Base-by-base conservation (phyloP, 2,329 filamentous ascomycete genomes). In the Canariomyces notabilis region DNA sequence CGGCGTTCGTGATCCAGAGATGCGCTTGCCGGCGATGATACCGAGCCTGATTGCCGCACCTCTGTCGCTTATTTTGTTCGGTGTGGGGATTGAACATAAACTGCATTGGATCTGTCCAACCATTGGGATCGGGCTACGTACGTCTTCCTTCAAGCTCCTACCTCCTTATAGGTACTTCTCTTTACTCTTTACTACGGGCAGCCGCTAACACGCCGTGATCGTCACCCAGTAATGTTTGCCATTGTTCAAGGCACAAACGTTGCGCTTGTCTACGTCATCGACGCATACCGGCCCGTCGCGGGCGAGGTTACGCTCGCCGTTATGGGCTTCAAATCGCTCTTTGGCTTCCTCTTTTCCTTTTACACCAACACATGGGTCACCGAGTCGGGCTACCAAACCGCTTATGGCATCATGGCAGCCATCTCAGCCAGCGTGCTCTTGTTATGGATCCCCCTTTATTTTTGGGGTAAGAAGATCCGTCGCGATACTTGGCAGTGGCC, bases 321-420 rank as follows among this genome's bases (percentile, higher is more conserved):
- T 20, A 64, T 77, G 50, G 74, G 68, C 0, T 80, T 80, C 57
- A 79, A 80, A 61, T 73, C 74, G 14, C 59, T 72, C 6, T 79
- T 81, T 55, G 77, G 76, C 4, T 81, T 81, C 57, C 62, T 80
- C 1, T 65, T 81, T 1, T 76, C 72, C 0, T 81, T 81, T 57
- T 80, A 80, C 57, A 80, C 75, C 1, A 81, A 81, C 55, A 70
- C 74, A 0, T 81, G 77, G 77, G 70, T 81, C 31, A 61, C 65
- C 6, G 22, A 66, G 46, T 61, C 61, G 1, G 78, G 77, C 1
- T 80, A 80, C 54, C 50, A 64, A 11, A 63, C 68, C 29, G 71
- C 76, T 2, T 81, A 71, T 50, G 75, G 76, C 3, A 66, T 70
- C n/a, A 80, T 81, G 76, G 77, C 76, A 6, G 76, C 68, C 9